A percentile compares a stretch with the other conserved stretches of the same genome.
phyloP scores from a whole-genome alignment of 805 yeast species.

The Candida methanosorbosa region DNA sequence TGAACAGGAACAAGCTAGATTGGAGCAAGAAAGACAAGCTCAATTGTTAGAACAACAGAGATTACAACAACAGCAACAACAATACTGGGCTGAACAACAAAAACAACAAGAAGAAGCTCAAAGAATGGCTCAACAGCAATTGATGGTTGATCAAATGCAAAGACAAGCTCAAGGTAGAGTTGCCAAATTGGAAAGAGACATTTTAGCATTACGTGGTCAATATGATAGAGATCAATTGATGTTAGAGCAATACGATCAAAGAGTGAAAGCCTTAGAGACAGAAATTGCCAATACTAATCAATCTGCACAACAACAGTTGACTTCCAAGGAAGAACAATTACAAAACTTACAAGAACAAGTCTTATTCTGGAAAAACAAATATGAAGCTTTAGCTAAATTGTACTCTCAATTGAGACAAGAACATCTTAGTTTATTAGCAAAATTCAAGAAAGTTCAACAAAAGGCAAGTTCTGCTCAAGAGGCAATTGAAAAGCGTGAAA shows the following conservation, averaged over 20 bases:
- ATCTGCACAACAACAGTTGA: constrained; percentile 64
- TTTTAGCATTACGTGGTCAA: constrained; percentile 66
- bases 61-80: constrained; percentile 62
- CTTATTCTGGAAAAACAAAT: constrained; percentile 72
- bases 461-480: constrained; percentile 88
- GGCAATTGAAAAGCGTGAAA: constrained; percentile 75
- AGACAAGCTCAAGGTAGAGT: constrained; percentile 71
- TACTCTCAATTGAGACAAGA: constrained; percentile 90
- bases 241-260: constrained; percentile 77
- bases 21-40: constrained; percentile 54
- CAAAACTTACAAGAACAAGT: constrained; percentile 66
- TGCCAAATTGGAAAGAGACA: constrained; percentile 74
- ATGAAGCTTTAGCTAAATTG: constrained; percentile 81
- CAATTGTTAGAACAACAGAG: constrained; percentile 62
- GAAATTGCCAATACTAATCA: constrained; percentile 56
- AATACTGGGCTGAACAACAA: constrained; percentile 68
- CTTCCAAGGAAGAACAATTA: constrained; percentile 68
- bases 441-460: constrained; percentile 74
- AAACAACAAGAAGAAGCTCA: constrained; percentile 60
- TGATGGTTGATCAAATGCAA: constrained; percentile 57
- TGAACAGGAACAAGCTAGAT: constrained; percentile 50
- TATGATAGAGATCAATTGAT: constrained; percentile 79
- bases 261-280: constrained; percentile 73
- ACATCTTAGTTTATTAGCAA: constrained; percentile 69
- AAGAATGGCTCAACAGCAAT: constrained; percentile 61